Conservation (phyloP, 2,329 filamentous ascomycete species). For the Trichoderma brevicompactum region DNA sequence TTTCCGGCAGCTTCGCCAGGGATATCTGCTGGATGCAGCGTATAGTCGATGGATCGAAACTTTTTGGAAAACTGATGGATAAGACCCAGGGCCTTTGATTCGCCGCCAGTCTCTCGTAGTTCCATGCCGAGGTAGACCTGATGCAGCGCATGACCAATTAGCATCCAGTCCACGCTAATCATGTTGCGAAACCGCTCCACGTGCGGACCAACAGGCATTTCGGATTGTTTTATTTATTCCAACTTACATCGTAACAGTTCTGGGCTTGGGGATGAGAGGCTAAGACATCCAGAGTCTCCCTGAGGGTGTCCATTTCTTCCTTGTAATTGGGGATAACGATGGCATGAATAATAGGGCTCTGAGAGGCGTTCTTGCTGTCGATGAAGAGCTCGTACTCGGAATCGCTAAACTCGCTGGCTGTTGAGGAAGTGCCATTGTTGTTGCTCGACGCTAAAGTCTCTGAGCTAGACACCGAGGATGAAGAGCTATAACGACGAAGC, state of each 20-base stretch:
- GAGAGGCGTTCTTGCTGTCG: slow-evolving; percentile 49
- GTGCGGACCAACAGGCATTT: background rate
- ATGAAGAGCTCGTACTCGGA: slow-evolving; percentile 52
- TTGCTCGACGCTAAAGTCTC: slow-evolving; percentile 52
- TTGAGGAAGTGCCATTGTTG: slow-evolving; percentile 52
- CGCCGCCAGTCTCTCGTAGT: slow-evolving; percentile 64
- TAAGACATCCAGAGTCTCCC: slow-evolving; percentile 70
- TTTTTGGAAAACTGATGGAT: slow-evolving; percentile 66
- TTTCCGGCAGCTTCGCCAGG: slow-evolving; percentile 73
- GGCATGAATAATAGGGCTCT: slow-evolving; percentile 60
- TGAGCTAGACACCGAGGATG: slow-evolving; percentile 59
- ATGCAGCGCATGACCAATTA: slow-evolving; percentile 7
- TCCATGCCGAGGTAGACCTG: slow-evolving; percentile 77
- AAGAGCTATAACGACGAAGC: slow-evolving; percentile 56
- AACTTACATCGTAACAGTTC: slow-evolving; percentile 70
- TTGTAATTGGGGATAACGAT: slow-evolving; percentile 77
- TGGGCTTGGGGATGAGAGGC: slow-evolving; percentile 68
- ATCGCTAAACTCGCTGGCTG: slow-evolving; percentile 57
- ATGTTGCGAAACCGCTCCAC: background rate
- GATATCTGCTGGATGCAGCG: slow-evolving; percentile 68
- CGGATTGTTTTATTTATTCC: background rate
- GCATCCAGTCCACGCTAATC: background rate
- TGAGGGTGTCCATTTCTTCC: slow-evolving; percentile 69
- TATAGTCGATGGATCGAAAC: slow-evolving; percentile 70
- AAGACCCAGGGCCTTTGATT: slow-evolving; percentile 64